Percentiles rank a stretch among this genome's conserved stretches.
Evolutionary conservation across 2,329 filamentous ascomycete genomes (phyloP).

Genomic region (Aspergillus carbonarius): DNA sequence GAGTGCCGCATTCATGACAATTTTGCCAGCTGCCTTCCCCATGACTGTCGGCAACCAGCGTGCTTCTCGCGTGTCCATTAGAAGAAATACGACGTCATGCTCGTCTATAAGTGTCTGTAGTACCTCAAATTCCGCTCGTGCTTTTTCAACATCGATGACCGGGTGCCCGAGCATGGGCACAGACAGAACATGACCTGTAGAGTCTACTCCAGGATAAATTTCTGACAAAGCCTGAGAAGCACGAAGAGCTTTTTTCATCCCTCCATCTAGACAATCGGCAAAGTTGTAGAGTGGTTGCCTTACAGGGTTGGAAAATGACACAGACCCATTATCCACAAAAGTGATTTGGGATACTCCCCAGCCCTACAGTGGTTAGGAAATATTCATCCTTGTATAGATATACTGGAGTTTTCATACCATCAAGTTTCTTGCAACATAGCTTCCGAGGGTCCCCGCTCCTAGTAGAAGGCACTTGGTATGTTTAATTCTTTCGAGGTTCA

Average conservation of each 20-base stretch:
- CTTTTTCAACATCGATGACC: constrained; percentile 69
- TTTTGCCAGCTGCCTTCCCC: constrained; percentile 88
- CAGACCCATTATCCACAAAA: constrained; percentile 88
- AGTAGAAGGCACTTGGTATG: constrained; percentile 85
- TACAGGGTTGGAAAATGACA: constrained; percentile 96
- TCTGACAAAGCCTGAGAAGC: constrained; percentile 77
- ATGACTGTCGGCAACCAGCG: constrained; percentile 95
- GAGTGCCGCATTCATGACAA: constrained; percentile 93
- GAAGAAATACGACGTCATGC: constrained; percentile 91
- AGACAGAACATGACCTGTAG: constrained; percentile 74
- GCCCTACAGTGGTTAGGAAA: constrained; percentile 46
- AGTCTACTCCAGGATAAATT: constrained; percentile 88
- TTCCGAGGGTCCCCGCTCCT: constrained; percentile 88
- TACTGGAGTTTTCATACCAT: constrained; percentile 51
- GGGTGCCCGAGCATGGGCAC: constrained; percentile 97
- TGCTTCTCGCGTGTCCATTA: constrained; percentile 95
- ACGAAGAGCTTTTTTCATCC: constrained; percentile 75
- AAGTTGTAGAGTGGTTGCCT: constrained; percentile 91
- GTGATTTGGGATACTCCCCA: constrained; percentile 97
- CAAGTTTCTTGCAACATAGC: constrained; percentile 87
- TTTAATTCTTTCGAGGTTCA: constrained; percentile 87
- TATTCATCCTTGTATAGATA: background rate
- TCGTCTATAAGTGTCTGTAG: constrained; percentile 72
- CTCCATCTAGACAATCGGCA: constrained; percentile 81
- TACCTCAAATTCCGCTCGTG: constrained; percentile 71